phyloP scores from a whole-genome alignment of 148 eudicot genomes.

The Camellia japonica region DNA sequence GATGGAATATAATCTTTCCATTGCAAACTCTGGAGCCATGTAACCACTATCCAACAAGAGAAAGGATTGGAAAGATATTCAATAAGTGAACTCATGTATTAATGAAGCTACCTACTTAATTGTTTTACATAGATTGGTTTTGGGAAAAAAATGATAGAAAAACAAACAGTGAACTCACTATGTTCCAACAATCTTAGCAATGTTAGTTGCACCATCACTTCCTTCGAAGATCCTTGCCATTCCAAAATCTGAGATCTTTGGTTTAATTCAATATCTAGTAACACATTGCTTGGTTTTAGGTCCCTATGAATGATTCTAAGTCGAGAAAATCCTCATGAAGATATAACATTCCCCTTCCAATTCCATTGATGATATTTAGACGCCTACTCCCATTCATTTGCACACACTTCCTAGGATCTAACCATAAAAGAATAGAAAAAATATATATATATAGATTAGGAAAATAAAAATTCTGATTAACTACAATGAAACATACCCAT shows the following conservation, averaged over 20 bases:
- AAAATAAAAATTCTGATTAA: not conserved
- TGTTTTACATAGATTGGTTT: not conserved
- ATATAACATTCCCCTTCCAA: slow-evolving; percentile 39
- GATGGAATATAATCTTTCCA: slow-evolving; percentile 34
- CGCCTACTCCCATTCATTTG: slow-evolving; percentile 30
- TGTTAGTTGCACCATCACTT: slow-evolving; percentile 25
- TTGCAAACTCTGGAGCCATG: slow-evolving; percentile 48
- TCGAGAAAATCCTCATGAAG: slow-evolving; percentile 41
- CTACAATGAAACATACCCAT: not conserved
- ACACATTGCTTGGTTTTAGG: slow-evolving; percentile 42
- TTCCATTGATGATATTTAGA: slow-evolving; percentile 28
- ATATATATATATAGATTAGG: not conserved
- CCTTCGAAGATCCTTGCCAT: slow-evolving; percentile 37
- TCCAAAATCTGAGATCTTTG: slow-evolving; percentile 50
- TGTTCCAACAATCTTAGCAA: slow-evolving; percentile 32
- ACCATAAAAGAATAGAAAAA: not conserved
- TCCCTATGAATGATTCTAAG: slow-evolving; percentile 43
- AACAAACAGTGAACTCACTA: slow-evolving; percentile 19
- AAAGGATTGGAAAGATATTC: not conserved
- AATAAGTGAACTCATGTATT: not conserved
- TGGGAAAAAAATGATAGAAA: not conserved
- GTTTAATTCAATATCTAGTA: slow-evolving; percentile 35
- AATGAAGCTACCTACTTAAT: no score
- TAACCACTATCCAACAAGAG: slow-evolving; percentile 31
- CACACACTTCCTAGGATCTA: slow-evolving; percentile 25